phyloP scores from a whole-genome alignment of 768 basidiomycete genomes.

The Xanthoconium purpureum region DNA sequence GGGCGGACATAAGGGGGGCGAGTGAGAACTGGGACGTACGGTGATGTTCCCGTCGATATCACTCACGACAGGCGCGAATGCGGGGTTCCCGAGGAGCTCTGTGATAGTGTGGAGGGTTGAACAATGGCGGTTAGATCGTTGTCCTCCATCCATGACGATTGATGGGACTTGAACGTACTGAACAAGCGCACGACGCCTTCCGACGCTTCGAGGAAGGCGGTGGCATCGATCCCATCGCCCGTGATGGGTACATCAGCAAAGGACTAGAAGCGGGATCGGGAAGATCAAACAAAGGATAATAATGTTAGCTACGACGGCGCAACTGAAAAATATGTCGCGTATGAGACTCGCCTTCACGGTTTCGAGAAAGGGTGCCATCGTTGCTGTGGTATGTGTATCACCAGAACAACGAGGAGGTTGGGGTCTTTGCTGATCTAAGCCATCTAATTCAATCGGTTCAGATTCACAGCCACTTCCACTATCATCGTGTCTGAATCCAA shows the following conservation, averaged over 20 bases:
- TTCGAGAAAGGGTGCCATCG: conserved; percentile 75
- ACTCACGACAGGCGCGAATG: conserved; percentile 77
- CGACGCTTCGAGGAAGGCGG: conserved; percentile 82
- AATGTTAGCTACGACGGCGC: not conserved
- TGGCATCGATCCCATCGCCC: conserved; percentile 84
- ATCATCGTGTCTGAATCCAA: no score
- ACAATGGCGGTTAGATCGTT: not conserved
- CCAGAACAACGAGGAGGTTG: not conserved
- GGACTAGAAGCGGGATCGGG: conserved; percentile 50
- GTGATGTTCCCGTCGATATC: conserved; percentile 92
- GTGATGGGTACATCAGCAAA: conserved; percentile 88
- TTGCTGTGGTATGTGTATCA: conserved; percentile 9
- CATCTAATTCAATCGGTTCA: not conserved
- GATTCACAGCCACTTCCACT: no score
- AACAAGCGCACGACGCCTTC: conserved; percentile 88
- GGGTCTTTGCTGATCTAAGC: conserved; percentile 1
- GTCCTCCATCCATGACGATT: not conserved
- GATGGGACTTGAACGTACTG: conserved; percentile 47
- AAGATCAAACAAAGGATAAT: not conserved
- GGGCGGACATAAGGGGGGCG: no score
- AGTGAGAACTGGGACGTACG: conserved; percentile 42
- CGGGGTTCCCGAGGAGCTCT: conserved; percentile 35
- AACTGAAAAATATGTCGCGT: no score
- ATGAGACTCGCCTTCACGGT: conserved; percentile 53
- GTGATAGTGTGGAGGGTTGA: not conserved